Conservation (phyloP, 1,139 yeast genomes). For the Taphrina wiesneri region DNA sequence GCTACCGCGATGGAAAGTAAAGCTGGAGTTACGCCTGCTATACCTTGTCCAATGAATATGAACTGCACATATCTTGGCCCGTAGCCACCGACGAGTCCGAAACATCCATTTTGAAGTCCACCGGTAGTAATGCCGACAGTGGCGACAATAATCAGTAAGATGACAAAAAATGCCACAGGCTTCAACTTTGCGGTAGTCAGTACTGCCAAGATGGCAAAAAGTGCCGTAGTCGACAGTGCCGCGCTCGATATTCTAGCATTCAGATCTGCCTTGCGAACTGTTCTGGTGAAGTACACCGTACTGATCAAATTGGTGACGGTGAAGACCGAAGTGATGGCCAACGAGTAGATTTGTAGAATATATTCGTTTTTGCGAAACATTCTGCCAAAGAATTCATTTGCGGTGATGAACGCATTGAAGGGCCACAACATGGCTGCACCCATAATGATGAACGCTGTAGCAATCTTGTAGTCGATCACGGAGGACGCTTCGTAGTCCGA, state of each 20-base stretch:
- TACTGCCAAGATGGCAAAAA: conserved; percentile 53
- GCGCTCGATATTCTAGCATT: conserved; percentile 60
- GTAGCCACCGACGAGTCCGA: conserved; percentile 18
- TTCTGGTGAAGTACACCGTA: conserved; percentile 66
- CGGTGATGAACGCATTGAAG: conserved; percentile 89
- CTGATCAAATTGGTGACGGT: conserved; percentile 67
- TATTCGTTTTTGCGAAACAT: conserved; percentile 59
- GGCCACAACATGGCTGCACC: conserved; percentile 81
- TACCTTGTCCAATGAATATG: conserved; percentile 28
- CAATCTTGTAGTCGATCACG: neutral
- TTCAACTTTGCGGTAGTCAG: conserved; percentile 47
- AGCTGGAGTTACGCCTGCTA: conserved; percentile 32
- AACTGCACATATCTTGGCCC: conserved; percentile 17
- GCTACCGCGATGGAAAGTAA: conserved; percentile 26
- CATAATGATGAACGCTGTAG: conserved; percentile 20
- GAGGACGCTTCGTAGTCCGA: neutral
- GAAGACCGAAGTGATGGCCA: conserved; percentile 76
- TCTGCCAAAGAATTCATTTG: conserved; percentile 75
- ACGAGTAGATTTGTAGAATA: conserved; percentile 44
- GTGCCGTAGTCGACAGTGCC: conserved; percentile 52
- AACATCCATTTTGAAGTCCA: conserved; percentile 74
- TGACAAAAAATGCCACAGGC: conserved; percentile 56
- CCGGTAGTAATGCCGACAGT: conserved; percentile 57
- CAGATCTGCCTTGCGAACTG: conserved; percentile 67
- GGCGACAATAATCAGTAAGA: conserved; percentile 49